Percentiles rank a stretch among this genome's conserved stretches.
Conservation (phyloP, 176 grass and related monocot genomes). For the Lolium perenne region DNA sequence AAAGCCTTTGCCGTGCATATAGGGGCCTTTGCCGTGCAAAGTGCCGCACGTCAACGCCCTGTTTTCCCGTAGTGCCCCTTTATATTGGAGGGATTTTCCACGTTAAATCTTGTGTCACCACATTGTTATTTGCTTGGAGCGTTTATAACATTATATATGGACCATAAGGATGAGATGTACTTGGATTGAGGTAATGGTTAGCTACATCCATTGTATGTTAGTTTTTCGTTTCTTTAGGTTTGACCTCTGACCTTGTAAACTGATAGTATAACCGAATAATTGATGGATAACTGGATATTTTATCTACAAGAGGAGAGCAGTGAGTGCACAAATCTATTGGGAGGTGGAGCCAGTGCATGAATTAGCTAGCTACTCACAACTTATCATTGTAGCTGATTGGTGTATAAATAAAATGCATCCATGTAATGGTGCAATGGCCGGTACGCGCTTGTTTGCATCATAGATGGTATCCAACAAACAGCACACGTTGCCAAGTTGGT, state of each 20-base stretch:
- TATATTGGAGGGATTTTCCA: no score
- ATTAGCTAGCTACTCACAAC: neutral
- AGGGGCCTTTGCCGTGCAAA: no score
- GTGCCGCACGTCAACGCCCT: no score
- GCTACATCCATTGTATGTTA: neutral
- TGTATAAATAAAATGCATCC: neutral
- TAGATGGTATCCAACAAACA: neutral
- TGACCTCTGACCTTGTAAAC: neutral
- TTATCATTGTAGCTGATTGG: neutral
- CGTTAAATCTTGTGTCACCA: no score
- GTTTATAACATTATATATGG: no score
- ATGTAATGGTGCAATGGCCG: neutral
- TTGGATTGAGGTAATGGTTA: neutral
- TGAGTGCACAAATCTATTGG: neutral
- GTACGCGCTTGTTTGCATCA: neutral
- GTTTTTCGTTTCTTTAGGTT: neutral
- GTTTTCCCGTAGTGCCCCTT: no score
- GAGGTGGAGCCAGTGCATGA: neutral
- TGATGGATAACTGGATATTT: neutral
- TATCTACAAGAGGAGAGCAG: neutral
- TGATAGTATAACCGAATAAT: neutral
- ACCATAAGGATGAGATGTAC: neutral
- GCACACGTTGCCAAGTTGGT: neutral
- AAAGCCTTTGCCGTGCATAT: no score
- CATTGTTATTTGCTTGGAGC: no score